phyloP scores from a whole-genome alignment of 768 basidiomycete genomes.

The Lentinula sp. region DNA sequence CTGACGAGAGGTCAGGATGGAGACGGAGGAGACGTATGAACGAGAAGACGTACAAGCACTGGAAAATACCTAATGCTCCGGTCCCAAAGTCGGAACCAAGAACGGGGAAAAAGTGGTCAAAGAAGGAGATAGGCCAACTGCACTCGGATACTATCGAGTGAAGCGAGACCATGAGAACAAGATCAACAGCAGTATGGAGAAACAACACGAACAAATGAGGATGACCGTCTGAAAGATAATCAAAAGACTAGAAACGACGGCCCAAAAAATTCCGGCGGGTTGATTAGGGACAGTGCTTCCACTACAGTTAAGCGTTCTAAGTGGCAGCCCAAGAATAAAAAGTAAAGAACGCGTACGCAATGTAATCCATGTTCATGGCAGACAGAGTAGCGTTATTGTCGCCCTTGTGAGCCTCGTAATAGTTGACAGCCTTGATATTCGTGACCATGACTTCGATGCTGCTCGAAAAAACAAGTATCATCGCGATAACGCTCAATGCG shows the following conservation, averaged over 20 bases:
- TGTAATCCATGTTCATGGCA: constrained; percentile 63
- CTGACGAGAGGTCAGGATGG: constrained; percentile 20
- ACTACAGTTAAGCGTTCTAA: constrained; percentile 17
- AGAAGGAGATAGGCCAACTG: constrained; percentile 74
- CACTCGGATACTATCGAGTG: constrained; percentile 61
- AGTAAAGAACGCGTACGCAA: constrained; percentile 43
- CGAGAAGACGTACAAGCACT: constrained; percentile 60
- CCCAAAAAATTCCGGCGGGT: constrained; percentile 88
- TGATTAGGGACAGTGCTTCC: constrained; percentile 89
- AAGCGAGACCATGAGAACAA: background rate
- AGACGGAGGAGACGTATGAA: background rate
- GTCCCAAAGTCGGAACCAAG: constrained; percentile 81
- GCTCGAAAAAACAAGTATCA: constrained; percentile 76
- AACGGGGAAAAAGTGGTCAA: constrained; percentile 81
- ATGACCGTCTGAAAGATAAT: constrained; percentile 82
- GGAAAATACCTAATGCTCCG: constrained; percentile 82
- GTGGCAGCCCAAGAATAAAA: background rate
- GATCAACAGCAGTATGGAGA: background rate
- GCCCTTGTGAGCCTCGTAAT: constrained; percentile 38
- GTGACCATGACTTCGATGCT: constrained; percentile 69
- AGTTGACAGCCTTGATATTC: constrained; percentile 72
- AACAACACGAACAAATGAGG: constrained; percentile 37
- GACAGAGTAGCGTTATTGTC: constrained; percentile 21
- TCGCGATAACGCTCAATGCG: constrained; percentile 68
- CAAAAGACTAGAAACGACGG: constrained; percentile 79